Percentiles rank a stretch among this genome's conserved stretches.
phyloP scores from a whole-genome alignment of 371 early-diverging fungal genomes.

The Blyttiomyces sp. region DNA sequence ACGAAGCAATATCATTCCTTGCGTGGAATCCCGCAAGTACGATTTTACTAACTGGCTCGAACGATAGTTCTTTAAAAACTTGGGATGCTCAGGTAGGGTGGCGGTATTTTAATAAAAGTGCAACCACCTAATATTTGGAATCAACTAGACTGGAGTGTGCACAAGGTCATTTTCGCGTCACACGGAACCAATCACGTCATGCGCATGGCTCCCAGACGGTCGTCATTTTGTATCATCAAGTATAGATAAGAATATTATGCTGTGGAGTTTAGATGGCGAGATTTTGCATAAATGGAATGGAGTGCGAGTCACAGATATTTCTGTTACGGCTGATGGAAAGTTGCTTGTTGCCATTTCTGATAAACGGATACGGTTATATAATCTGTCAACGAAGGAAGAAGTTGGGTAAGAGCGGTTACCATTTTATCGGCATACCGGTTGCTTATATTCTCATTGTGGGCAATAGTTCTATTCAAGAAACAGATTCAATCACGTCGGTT shows the following conservation, averaged over 20 bases:
- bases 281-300: conserved; percentile 64
- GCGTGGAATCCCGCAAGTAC: conserved; percentile 90
- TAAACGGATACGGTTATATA: conserved; percentile 69
- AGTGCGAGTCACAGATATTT: conserved; percentile 83
- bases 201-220: conserved; percentile 80
- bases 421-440: too few relatives aligned
- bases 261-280: conserved; percentile 72
- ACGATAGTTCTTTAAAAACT: conserved; percentile 69
- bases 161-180: conserved; percentile 56
- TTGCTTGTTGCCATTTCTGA: conserved; percentile 72
- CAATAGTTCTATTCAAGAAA: conserved; percentile 67
- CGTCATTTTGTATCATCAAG: conserved; percentile 74
- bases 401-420: conserved; percentile 40
- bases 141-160: conserved; percentile 52
- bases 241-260: conserved; percentile 66
- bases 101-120: not conserved
- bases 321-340: conserved; percentile 68
- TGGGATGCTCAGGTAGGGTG: conserved; percentile 75
- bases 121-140: conserved; percentile 1
- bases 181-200: conserved; percentile 70
- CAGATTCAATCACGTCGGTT: conserved; percentile 73
- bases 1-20: conserved; percentile 65
- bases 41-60: conserved; percentile 72
- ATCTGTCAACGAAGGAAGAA: conserved; percentile 55
- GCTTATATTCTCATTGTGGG: too few relatives aligned